Evolutionary conservation across 495 filamentous ascomycete species (phyloP).

Genomic region (Chaetomium cochliodes): DNA sequence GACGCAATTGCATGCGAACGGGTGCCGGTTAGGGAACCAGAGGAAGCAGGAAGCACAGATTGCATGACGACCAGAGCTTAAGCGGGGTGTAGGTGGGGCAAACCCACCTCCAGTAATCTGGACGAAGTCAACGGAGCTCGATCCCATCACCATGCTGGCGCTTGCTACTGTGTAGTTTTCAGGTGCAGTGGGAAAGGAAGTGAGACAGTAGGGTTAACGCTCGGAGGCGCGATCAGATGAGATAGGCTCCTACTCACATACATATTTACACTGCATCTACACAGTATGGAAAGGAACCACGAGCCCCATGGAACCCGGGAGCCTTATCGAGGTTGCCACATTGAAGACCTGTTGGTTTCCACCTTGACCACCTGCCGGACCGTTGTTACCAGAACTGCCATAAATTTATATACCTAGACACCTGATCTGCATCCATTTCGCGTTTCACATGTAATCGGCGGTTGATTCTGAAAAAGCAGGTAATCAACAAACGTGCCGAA

Average conservation of each 20-base stretch:
- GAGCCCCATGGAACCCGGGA: too few species aligned
- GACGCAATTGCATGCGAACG: constrained; percentile 12
- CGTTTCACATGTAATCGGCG: too few species aligned
- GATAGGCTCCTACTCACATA: background rate
- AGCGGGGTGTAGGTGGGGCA: background rate
- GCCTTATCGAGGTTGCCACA: background rate
- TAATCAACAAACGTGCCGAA: background rate
- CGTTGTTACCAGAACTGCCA: too few species aligned
- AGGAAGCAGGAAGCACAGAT: background rate
- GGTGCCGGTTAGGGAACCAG: background rate
- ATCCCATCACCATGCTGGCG: background rate
- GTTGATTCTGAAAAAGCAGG: too few species aligned
- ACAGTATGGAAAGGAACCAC: background rate
- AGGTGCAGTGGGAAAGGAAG: background rate
- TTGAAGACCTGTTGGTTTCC: background rate
- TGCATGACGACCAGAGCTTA: background rate
- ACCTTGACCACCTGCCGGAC: too few species aligned
- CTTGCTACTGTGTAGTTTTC: too few species aligned
- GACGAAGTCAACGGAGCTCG: background rate
- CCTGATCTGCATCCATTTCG: too few species aligned
- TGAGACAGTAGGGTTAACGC: background rate
- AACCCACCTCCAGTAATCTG: background rate
- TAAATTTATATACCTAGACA: too few species aligned
- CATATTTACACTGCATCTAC: too few species aligned
- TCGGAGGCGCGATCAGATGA: constrained; percentile 8